Conservation (phyloP, 179 eudicot species). For the Beta macrorhiza region DNA sequence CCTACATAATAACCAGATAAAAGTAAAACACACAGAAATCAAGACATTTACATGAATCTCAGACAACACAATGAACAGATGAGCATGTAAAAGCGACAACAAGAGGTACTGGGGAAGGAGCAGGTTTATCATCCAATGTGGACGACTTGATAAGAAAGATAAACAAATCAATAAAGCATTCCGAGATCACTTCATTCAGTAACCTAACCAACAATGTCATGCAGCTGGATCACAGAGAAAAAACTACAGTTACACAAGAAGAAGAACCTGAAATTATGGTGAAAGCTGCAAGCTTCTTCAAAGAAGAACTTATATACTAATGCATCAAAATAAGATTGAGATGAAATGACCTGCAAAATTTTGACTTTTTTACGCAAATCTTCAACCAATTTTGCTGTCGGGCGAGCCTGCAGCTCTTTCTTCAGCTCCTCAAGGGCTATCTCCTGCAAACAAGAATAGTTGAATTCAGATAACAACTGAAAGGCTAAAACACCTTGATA, state of each 20-base stretch:
- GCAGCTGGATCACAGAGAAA: not conserved
- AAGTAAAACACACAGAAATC: slow-evolving; percentile 3
- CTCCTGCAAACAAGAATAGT: slow-evolving; percentile 50
- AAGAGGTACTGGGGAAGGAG: not conserved
- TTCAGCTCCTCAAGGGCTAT: slow-evolving; percentile 64
- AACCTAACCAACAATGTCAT: not conserved
- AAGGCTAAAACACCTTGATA: not conserved
- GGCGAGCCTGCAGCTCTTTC: slow-evolving; percentile 87
- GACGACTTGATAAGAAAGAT: not conserved
- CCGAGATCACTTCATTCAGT: not conserved
- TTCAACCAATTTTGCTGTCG: slow-evolving; percentile 86
- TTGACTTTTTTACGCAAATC: slow-evolving; percentile 94
- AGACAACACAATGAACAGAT: not conserved
- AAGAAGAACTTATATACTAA: not conserved
- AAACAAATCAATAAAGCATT: not conserved
- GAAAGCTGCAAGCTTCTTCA: not conserved
- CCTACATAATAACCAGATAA: slow-evolving; percentile 42
- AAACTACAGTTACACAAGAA: not conserved
- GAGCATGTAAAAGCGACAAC: not conserved
- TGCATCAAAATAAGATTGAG: slow-evolving; percentile 7
- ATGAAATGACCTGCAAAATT: slow-evolving; percentile 77
- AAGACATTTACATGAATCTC: not conserved
- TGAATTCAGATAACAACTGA: not conserved
- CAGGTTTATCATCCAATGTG: not conserved
- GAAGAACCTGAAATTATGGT: not conserved